Conservation (phyloP, 1,284 basidiomycete genomes). For the Sutorius eximius region DNA sequence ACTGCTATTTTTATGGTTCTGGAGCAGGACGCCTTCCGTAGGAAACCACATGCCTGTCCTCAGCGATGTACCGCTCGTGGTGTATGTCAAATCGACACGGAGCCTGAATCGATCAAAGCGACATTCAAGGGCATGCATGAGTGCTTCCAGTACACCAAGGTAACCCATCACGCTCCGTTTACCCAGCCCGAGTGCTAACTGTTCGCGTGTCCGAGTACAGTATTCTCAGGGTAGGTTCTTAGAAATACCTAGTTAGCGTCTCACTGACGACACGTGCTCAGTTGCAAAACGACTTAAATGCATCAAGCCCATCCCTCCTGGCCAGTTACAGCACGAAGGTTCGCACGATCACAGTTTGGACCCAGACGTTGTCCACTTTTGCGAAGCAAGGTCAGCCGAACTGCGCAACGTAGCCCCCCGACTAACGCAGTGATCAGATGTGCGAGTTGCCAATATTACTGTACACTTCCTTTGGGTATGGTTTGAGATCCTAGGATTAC, state of each 20-base stretch:
- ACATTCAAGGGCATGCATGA: slow-evolving; percentile 50
- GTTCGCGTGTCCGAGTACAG: slow-evolving; percentile 4
- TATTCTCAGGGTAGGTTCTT: slow-evolving; percentile 25
- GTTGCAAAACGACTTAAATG: slow-evolving; percentile 52
- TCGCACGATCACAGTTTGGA: slow-evolving; percentile 48
- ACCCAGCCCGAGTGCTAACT: not conserved
- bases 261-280: slow-evolving; percentile 18
- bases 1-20: slow-evolving; percentile 23
- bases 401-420: not conserved
- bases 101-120: slow-evolving; percentile 54
- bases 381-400: slow-evolving; percentile 43
- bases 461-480: slow-evolving; percentile 52
- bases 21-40: not conserved
- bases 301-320: slow-evolving; percentile 44
- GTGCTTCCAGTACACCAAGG: slow-evolving; percentile 49
- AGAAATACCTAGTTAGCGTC: not conserved
- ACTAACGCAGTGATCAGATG: slow-evolving; percentile 39
- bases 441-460: slow-evolving; percentile 55
- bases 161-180: slow-evolving; percentile 14
- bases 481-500: not conserved
- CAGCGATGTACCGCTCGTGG: slow-evolving; percentile 45
- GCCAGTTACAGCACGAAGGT: slow-evolving; percentile 42
- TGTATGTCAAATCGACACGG: slow-evolving; percentile 53
- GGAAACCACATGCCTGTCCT: slow-evolving; percentile 47
- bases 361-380: slow-evolving; percentile 45